Conservation (phyloP, 768 basidiomycete genomes). For the Auricularia auricula-judae region DNA sequence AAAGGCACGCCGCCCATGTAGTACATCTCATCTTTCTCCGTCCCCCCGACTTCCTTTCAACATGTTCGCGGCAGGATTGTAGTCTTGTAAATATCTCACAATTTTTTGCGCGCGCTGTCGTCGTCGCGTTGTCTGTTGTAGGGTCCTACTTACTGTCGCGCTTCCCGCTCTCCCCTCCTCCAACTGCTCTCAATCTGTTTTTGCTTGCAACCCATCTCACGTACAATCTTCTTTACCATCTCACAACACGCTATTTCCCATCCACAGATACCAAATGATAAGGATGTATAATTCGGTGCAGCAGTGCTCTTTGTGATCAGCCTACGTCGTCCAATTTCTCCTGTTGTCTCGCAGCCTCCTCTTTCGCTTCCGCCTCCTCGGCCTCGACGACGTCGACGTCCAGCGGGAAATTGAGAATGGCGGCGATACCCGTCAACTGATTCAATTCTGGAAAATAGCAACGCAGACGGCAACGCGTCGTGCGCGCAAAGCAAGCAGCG, state of each 20-base stretch:
- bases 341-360: slow-evolving; percentile 10
- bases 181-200: background rate
- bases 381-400: slow-evolving; percentile 92
- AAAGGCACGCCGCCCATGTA: background rate
- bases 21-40: background rate
- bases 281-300: too few species aligned
- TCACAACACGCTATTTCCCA: too few species aligned
- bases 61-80: background rate
- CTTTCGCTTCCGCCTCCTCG: slow-evolving; percentile 67
- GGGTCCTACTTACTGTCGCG: background rate
- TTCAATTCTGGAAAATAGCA: slow-evolving; percentile 62
- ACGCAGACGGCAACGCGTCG: slow-evolving; percentile 1
- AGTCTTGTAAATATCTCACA: background rate
- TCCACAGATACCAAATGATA: too few species aligned
- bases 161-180: background rate
- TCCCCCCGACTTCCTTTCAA: background rate
- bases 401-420: slow-evolving; percentile 89
- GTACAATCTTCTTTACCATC: background rate
- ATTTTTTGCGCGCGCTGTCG: background rate
- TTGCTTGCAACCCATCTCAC: background rate
- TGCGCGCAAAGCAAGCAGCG: background rate
- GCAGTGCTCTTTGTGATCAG: background rate
- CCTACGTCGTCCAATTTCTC: background rate
- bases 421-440: slow-evolving; percentile 88
- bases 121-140: background rate